A percentile compares a stretch with the other conserved stretches of the same genome.
These are phyloP conservation scores for Tricholoma terreum DNA, from an alignment of 768 basidiomycete genomes.

Conservation along the genomic window DNA sequence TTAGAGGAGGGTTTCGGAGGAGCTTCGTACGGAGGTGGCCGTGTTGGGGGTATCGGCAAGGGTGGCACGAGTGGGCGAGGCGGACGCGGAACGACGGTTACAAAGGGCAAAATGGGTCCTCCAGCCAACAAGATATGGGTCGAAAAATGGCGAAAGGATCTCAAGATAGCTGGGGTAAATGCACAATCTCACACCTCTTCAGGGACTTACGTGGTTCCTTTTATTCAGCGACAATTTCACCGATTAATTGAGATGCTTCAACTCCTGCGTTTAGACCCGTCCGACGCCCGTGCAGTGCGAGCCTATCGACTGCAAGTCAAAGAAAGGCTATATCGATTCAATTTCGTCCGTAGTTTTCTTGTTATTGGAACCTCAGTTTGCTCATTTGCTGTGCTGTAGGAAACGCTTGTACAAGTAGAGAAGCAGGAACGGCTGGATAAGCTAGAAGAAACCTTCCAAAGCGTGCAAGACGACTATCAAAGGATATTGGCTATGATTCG, in stretches of 20 bases:
- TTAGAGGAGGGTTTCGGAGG: constrained; percentile 67
- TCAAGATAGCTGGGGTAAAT: constrained; percentile 87
- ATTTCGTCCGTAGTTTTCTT: constrained; percentile 63
- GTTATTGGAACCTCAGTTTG: neutral
- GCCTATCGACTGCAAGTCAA: constrained; percentile 91
- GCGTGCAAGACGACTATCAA: constrained; percentile 79
- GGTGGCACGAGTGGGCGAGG: constrained; percentile 40
- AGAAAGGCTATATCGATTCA: constrained; percentile 91
- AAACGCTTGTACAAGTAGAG: constrained; percentile 84
- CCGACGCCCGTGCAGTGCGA: constrained; percentile 49
- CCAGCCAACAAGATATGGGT: constrained; percentile 75
- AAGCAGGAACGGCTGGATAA: constrained; percentile 85
- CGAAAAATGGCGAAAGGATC: constrained; percentile 73
- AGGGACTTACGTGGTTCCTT: constrained; percentile 2
- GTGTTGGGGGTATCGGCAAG: constrained; percentile 43
- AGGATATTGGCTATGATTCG: constrained; percentile 64
- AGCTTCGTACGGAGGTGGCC: constrained; percentile 50
- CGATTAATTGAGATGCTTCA: constrained; percentile 91
- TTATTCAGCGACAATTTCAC: constrained; percentile 82
- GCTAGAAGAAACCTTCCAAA: constrained; percentile 90
- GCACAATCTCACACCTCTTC: neutral
- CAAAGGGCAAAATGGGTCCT: constrained; percentile 68
- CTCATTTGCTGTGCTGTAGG: constrained; percentile 43
- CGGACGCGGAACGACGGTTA: constrained; percentile 10
- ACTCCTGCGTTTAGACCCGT: constrained; percentile 62